Percentiles rank a stretch among this genome's conserved stretches.
phyloP scores from a whole-genome alignment of 768 basidiomycete species.

The Amyloporia xantha region DNA sequence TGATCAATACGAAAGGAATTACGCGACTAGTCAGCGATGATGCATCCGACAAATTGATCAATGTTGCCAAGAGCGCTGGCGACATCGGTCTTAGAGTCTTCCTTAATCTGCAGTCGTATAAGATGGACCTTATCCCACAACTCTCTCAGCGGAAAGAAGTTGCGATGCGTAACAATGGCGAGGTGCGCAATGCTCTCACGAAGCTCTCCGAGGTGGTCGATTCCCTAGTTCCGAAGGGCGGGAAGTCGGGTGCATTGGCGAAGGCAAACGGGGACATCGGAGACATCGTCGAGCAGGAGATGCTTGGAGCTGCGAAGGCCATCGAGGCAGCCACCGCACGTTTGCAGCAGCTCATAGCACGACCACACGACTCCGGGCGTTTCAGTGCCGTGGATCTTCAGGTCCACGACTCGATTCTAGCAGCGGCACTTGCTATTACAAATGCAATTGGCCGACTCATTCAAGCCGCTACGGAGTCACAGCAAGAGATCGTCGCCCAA shows the following conservation, averaged over 20 bases:
- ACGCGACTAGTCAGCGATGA: slow-evolving; percentile 89
- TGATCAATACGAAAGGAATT: slow-evolving; percentile 92
- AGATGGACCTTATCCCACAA: slow-evolving; percentile 74
- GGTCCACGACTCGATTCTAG: slow-evolving; percentile 96
- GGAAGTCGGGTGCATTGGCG: slow-evolving; percentile 59
- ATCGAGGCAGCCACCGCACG: slow-evolving; percentile 92
- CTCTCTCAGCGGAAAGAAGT: slow-evolving; percentile 70
- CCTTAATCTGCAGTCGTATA: slow-evolving; percentile 94
- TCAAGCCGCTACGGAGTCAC: slow-evolving; percentile 93
- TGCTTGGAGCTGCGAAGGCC: slow-evolving; percentile 86
- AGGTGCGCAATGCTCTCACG: slow-evolving; percentile 72
- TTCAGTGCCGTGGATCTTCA: slow-evolving; percentile 90
- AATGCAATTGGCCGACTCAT: slow-evolving; percentile 92
- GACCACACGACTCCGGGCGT: slow-evolving; percentile 81
- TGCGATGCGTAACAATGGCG: slow-evolving; percentile 84
- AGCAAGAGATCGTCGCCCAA: slow-evolving; percentile 95
- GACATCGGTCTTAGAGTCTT: slow-evolving; percentile 89
- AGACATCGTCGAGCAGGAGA: slow-evolving; percentile 94
- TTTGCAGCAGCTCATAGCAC: slow-evolving; percentile 84
- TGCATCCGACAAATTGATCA: slow-evolving; percentile 83
- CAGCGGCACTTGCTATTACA: slow-evolving; percentile 92
- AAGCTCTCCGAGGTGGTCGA: slow-evolving; percentile 89
- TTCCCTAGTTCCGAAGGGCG: slow-evolving; percentile 75
- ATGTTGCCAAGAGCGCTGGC: slow-evolving; percentile 77
- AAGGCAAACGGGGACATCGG: slow-evolving; percentile 90